Evolutionary conservation across 306 rosid genomes (phyloP).

Genomic region (Lagenaria siceraria): DNA sequence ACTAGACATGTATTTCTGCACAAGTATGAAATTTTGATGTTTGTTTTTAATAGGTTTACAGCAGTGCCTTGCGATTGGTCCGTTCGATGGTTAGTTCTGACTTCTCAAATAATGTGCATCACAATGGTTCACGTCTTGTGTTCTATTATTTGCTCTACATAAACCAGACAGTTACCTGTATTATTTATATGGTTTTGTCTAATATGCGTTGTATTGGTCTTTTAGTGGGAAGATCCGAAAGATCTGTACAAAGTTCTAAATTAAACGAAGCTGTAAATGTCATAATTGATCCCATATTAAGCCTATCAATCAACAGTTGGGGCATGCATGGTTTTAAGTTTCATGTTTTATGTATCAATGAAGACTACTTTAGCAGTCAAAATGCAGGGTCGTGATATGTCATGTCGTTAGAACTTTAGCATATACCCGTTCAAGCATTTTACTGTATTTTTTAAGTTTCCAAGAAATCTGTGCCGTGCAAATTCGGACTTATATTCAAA

Average conservation of each 20-base stretch:
- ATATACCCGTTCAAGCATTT: not conserved
- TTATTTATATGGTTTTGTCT: not conserved
- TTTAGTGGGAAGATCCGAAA: not conserved
- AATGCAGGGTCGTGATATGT: not conserved
- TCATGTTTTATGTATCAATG: not conserved
- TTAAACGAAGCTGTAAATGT: not conserved
- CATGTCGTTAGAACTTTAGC: not conserved
- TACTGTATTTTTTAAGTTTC: not conserved
- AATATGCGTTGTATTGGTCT: not conserved
- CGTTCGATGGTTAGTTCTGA: slow-evolving; percentile 82
- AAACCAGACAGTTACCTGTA: not conserved
- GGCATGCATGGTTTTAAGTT: not conserved
- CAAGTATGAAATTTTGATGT: not conserved
- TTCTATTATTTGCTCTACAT: not conserved
- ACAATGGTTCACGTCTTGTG: not conserved
- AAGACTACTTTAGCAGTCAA: slow-evolving; percentile 1
- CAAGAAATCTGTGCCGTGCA: not conserved
- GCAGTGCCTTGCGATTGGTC: slow-evolving; percentile 95
- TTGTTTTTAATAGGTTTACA: slow-evolving; percentile 57
- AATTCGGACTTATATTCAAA: not conserved
- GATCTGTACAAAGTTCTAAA: not conserved
- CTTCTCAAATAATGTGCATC: slow-evolving; percentile 4
- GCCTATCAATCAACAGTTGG: not conserved
- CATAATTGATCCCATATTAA: not conserved
- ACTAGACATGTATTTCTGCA: not conserved